phyloP scores from a whole-genome alignment of 2,329 filamentous ascomycete genomes.

The Aspergillus bombycis region DNA sequence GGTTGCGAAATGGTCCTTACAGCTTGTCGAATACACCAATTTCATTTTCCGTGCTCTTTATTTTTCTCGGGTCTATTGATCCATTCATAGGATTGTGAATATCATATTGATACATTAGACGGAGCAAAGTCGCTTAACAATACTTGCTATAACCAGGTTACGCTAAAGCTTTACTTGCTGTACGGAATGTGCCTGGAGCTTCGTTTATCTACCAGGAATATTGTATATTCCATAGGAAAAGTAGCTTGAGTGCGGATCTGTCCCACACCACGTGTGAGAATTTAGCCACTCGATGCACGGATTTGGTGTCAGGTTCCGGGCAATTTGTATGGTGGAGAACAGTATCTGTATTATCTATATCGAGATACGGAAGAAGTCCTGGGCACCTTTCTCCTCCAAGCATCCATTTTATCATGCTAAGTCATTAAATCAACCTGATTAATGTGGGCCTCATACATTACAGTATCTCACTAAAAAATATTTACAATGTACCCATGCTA shows the following conservation, averaged over 20 bases:
- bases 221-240: neutral
- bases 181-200: neutral
- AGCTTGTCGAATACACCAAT: neutral
- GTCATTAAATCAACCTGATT: neutral
- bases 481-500: neutral
- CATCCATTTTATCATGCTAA: neutral
- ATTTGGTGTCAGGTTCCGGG: slow-evolving; percentile 3
- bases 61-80: neutral
- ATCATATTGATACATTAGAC: neutral
- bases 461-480: neutral
- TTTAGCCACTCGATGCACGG: slow-evolving; percentile 27
- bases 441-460: neutral
- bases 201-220: neutral
- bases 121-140: neutral
- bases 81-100: neutral
- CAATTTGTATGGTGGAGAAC: neutral
- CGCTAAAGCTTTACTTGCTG: neutral
- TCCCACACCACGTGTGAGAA: slow-evolving; percentile 35
- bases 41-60: neutral
- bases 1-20: neutral
- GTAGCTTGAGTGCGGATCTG: slow-evolving; percentile 25
- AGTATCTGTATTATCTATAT: neutral
- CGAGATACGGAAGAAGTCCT: neutral
- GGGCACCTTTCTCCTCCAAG: neutral
- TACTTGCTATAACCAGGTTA: neutral